phyloP scores from a whole-genome alignment of 805 yeast genomes.

The Teunomyces funiuensis region DNA sequence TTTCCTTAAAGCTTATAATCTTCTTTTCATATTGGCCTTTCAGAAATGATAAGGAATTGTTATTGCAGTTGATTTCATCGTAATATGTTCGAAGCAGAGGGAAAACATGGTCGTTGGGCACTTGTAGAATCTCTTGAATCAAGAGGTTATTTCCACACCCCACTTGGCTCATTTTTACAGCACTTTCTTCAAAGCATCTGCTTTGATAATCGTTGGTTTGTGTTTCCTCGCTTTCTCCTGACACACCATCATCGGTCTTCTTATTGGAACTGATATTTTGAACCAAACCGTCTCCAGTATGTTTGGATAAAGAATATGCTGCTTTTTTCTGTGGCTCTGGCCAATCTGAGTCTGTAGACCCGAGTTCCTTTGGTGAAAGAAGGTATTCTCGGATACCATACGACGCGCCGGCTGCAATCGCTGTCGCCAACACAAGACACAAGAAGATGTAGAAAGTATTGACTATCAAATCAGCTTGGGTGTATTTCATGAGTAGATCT shows the following conservation, averaged over 20 bases:
- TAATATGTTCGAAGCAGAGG: neutral
- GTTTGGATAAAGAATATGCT: neutral
- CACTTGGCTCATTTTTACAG: no score
- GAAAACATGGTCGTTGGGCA: neutral
- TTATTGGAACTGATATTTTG: conserved; percentile 5
- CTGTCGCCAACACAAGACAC: conserved; percentile 19
- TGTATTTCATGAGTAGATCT: neutral
- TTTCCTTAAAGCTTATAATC: neutral
- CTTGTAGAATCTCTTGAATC: neutral
- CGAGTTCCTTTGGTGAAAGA: conserved; percentile 3
- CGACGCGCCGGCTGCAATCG: conserved; percentile 19
- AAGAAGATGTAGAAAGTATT: conserved; percentile 27
- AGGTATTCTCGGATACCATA: conserved; percentile 28
- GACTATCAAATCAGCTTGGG: conserved; percentile 21
- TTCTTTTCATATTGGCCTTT: conserved; percentile 1
- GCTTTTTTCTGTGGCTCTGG: neutral
- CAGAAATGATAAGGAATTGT: conserved; percentile 1
- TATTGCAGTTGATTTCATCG: conserved; percentile 5
- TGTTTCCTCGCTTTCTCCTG: neutral
- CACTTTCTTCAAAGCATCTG: no score
- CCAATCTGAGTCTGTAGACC: neutral
- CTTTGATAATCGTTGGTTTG: neutral
- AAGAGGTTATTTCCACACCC: neutral
- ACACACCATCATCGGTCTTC: neutral
- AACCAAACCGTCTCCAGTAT: conserved; percentile 11